Evolutionary conservation across 495 filamentous ascomycete species (phyloP), one percentile per base, ranked within the genome.

Genomic region (Hapsidospora chrysogenum): DNA sequence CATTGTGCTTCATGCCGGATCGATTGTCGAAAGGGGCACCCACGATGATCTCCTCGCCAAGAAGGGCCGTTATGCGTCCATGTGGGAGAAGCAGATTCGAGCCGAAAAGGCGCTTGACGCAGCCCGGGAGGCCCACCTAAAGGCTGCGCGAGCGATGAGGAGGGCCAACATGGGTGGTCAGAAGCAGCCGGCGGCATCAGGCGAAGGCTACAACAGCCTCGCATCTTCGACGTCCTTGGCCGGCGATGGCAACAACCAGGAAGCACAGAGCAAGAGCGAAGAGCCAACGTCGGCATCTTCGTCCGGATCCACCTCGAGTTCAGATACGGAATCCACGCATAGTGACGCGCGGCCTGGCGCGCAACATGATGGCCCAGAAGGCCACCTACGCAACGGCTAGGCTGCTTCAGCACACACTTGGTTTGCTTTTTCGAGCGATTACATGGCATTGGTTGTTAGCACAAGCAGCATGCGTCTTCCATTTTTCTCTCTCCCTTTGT

Each of bases 41-140:
- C 89, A 97, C 49, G 66, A 84, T 28, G 74, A 92, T 42, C 66
- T 97, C 2, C 63, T 96, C 2, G 76, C 70, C 3, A 52, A 69
- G 41, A 78, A 79, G 20, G 85, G 84, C 17, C 67, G 76, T 23
- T 97, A 97, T 46, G 72, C 78, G 14, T 77, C 70, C 39, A 95
- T 97, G 89, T 97, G 89, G 89, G 72, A 74, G 49, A 92, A 92
- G 54, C 89, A 97, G 50, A 85, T 87, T 42, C 73, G 78, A 9
- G 89, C 86, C 9, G 84, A 94, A 54, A 68, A 71, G 39, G 87
- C 85, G 1, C 76, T 77, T 1, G 78, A 80, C 39, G 72, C 85
- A 51, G 84, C 74, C 31, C 63, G 63, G 49, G 44, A 60, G 50
- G 51, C 63, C 38, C 57, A 63, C 67, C 50, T 70, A 64, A 55